Conservation (phyloP, 2,329 filamentous ascomycete species). For the Fusarium azukiicola region DNA sequence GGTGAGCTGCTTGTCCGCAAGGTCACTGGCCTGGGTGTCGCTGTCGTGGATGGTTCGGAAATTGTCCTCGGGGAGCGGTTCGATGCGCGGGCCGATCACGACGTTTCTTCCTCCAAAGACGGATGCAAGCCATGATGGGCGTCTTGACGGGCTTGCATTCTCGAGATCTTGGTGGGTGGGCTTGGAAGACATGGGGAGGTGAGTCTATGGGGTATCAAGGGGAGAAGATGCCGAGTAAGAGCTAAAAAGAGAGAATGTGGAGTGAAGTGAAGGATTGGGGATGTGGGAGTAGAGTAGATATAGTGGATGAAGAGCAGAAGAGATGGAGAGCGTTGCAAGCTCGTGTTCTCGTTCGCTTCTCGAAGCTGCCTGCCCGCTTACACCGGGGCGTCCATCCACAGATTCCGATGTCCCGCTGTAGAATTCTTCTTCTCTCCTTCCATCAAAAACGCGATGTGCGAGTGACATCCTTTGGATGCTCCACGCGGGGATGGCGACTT, state of each 20-base stretch:
- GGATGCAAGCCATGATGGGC: conserved; percentile 54
- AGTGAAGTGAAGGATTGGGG: background rate
- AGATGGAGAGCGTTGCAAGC: background rate
- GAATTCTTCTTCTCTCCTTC: conserved; percentile 5
- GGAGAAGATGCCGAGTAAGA: background rate
- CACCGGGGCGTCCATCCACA: background rate
- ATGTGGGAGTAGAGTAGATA: conserved; percentile 20
- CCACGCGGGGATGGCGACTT: conserved; percentile 1
- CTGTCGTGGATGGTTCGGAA: conserved; percentile 61
- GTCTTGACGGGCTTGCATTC: conserved; percentile 27
- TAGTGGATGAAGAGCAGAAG: background rate
- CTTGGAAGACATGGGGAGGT: conserved; percentile 29
- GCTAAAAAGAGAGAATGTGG: background rate
- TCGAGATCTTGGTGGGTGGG: conserved; percentile 32
- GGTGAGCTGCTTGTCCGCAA: conserved; percentile 83
- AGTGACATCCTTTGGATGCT: conserved; percentile 21
- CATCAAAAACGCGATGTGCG: background rate
- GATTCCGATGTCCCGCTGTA: background rate
- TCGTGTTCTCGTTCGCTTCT: background rate
- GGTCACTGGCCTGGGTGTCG: conserved; percentile 67
- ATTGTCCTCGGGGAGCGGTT: conserved; percentile 64
- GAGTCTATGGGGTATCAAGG: background rate
- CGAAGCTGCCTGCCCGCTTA: background rate
- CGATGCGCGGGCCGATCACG: conserved; percentile 73
- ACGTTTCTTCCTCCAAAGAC: conserved; percentile 64